These are phyloP conservation scores for Russula earlei DNA, from an alignment of 768 basidiomycete genomes.

Conservation along the genomic window DNA sequence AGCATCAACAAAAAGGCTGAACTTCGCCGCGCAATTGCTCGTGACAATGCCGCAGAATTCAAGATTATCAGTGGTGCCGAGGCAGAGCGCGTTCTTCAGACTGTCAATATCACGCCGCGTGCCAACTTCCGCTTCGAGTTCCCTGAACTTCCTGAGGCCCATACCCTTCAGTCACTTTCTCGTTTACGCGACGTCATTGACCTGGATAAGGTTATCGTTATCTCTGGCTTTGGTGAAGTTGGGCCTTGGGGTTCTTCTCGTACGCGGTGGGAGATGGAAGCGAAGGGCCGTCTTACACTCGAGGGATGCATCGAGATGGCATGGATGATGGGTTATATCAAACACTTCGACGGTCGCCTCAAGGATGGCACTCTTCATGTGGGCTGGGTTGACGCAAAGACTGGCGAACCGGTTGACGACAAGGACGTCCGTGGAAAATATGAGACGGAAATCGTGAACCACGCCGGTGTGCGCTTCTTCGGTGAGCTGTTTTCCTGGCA, in stretches of 20 bases:
- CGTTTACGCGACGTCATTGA: constrained; percentile 85
- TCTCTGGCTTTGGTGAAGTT: constrained; percentile 96
- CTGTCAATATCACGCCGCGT: constrained; percentile 86
- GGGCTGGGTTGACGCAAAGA: constrained; percentile 96
- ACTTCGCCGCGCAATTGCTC: constrained; percentile 84
- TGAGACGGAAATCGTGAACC: constrained; percentile 86
- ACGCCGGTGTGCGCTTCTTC: constrained; percentile 89
- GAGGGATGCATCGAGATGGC: constrained; percentile 99
- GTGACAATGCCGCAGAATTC: constrained; percentile 95
- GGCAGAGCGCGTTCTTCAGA: constrained; percentile 87
- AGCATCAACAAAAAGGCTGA: constrained; percentile 80
- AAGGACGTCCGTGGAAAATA: constrained; percentile 92
- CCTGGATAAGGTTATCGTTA: constrained; percentile 89
- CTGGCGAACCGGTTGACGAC: constrained; percentile 90
- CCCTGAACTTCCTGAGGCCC: constrained; percentile 69
- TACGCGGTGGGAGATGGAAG: constrained; percentile 99
- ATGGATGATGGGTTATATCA: constrained; percentile 99
- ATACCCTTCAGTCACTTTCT: constrained; percentile 62
- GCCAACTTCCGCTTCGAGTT: constrained; percentile 98
- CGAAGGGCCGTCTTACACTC: constrained; percentile 91
- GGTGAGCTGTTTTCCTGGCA: constrained; percentile 36
- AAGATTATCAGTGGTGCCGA: constrained; percentile 82
- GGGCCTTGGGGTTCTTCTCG: constrained; percentile 98
- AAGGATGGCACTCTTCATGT: constrained; percentile 90
- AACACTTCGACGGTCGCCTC: constrained; percentile 95